phyloP scores from a whole-genome alignment of 345 rosid species.

The Hirschfeldia incana region DNA sequence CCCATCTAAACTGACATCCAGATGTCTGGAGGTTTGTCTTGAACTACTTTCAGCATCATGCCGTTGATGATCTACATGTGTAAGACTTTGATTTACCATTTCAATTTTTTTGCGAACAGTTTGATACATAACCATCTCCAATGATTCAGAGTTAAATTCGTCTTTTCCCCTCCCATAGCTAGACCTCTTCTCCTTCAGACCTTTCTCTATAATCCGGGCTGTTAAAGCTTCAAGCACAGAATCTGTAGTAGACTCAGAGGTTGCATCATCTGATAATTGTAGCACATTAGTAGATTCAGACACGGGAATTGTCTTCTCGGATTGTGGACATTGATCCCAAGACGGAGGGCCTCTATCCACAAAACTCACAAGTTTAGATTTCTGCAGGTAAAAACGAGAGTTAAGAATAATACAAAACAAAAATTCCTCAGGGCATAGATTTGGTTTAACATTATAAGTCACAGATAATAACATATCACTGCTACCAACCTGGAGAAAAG shows the following conservation, averaged over 20 bases:
- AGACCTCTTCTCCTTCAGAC: conserved; percentile 43
- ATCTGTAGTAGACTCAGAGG: conserved; percentile 46
- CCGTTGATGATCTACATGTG: conserved; percentile 29
- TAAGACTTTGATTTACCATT: conserved; percentile 29
- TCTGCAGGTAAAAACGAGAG: conserved; percentile 52
- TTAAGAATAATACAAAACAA: conserved; percentile 24
- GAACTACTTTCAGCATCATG: conserved; percentile 38
- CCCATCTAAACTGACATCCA: conserved; percentile 52
- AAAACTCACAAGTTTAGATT: conserved; percentile 84
- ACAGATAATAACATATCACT: conserved; percentile 17
- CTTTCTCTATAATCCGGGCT: conserved; percentile 52
- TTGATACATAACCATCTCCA: conserved; percentile 66
- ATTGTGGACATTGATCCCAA: conserved; percentile 58
- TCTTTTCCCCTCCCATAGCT: conserved; percentile 46
- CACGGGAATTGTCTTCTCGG: conserved; percentile 41
- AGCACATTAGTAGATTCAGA: conserved; percentile 37
- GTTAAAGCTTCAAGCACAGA: conserved; percentile 56
- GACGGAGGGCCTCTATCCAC: conserved; percentile 68
- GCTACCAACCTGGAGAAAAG: conserved; percentile 81
- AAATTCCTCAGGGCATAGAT: conserved; percentile 4
- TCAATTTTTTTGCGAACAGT: conserved; percentile 47
- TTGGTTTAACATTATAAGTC: conserved; percentile 1
- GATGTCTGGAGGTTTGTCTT: conserved; percentile 52
- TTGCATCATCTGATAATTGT: conserved; percentile 52
- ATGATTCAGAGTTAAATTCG: conserved; percentile 45